A percentile compares a stretch with the other conserved stretches of the same genome.
Conservation (phyloP, 2,329 filamentous ascomycete species). For the Xylariaceae sp. region DNA sequence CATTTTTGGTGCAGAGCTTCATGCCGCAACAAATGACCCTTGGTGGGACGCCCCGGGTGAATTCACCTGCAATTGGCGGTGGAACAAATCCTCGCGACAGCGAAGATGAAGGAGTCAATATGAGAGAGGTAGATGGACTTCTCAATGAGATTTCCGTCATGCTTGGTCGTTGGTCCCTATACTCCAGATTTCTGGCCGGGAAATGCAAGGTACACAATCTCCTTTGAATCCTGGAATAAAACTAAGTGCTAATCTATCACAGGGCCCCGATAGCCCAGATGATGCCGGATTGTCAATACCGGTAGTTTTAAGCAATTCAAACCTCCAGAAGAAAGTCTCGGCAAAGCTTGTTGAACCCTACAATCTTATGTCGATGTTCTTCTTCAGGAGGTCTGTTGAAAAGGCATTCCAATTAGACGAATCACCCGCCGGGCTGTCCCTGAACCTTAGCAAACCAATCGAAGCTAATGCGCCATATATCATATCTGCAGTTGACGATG, state of each 20-base stretch:
- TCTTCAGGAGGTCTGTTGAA: slow-evolving; percentile 93
- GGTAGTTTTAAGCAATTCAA: slow-evolving; percentile 76
- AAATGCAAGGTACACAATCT: slow-evolving; percentile 74
- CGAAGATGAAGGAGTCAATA: slow-evolving; percentile 92
- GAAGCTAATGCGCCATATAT: slow-evolving; percentile 86
- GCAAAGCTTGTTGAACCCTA: slow-evolving; percentile 79
- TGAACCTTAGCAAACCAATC: slow-evolving; percentile 74
- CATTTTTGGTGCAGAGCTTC: slow-evolving; percentile 95
- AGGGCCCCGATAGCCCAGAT: slow-evolving; percentile 59
- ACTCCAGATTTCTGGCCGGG: slow-evolving; percentile 83
- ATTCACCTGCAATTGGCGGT: slow-evolving; percentile 73
- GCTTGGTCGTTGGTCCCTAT: slow-evolving; percentile 91
- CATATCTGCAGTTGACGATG: slow-evolving; percentile 93
- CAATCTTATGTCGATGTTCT: slow-evolving; percentile 92
- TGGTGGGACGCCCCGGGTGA: slow-evolving; percentile 68
- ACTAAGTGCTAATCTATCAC: slow-evolving; percentile 36
- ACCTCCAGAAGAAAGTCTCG: slow-evolving; percentile 78
- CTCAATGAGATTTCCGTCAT: slow-evolving; percentile 89
- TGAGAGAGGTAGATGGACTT: slow-evolving; percentile 92
- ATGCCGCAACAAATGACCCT: slow-evolving; percentile 71
- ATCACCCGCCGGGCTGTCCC: slow-evolving; percentile 76
- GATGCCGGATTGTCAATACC: slow-evolving; percentile 69
- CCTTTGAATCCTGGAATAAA: slow-evolving; percentile 19
- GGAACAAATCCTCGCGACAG: slow-evolving; percentile 63
- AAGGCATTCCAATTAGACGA: slow-evolving; percentile 98